Conservation (phyloP, 352 stramenopile genomes). For the Globisporangium apiculatum region DNA sequence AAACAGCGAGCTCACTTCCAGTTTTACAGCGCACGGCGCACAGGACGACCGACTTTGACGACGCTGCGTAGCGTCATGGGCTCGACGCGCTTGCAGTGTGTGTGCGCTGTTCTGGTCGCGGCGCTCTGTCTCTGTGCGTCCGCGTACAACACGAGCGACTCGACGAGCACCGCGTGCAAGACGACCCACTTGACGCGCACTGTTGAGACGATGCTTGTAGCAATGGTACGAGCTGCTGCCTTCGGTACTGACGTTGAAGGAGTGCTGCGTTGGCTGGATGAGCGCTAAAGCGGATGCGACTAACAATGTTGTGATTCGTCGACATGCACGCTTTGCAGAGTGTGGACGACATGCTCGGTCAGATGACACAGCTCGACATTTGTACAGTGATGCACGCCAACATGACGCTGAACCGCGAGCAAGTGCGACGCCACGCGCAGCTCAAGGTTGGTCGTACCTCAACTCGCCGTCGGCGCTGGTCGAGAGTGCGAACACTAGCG, state of each 20-base stretch:
- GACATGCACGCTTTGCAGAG: slow-evolving; percentile 2
- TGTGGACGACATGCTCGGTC: slow-evolving; percentile 60
- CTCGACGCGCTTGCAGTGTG: neutral
- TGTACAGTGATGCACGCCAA: slow-evolving; percentile 65
- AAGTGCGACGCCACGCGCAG: slow-evolving; percentile 59
- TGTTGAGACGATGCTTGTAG: slow-evolving; percentile 7
- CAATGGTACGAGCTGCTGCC: slow-evolving; percentile 2
- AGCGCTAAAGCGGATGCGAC: neutral
- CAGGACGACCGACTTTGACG: neutral
- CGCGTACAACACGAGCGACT: no score
- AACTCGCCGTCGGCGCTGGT: slow-evolving; percentile 55
- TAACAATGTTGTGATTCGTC: neutral
- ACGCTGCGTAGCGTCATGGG: neutral
- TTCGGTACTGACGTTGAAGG: no score
- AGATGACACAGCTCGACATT: slow-evolving; percentile 91
- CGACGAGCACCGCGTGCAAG: neutral
- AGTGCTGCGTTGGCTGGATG: no score
- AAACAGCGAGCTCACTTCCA: neutral
- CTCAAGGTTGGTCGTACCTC: slow-evolving; percentile 86
- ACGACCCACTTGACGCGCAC: neutral
- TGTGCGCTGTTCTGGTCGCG: neutral
- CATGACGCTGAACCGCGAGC: slow-evolving; percentile 47
- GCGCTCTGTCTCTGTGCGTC: neutral
- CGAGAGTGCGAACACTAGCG: slow-evolving; percentile 20
- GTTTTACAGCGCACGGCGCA: neutral